phyloP scores from a whole-genome alignment of 78 protist species.

The Tieghemostelium lacteum region DNA sequence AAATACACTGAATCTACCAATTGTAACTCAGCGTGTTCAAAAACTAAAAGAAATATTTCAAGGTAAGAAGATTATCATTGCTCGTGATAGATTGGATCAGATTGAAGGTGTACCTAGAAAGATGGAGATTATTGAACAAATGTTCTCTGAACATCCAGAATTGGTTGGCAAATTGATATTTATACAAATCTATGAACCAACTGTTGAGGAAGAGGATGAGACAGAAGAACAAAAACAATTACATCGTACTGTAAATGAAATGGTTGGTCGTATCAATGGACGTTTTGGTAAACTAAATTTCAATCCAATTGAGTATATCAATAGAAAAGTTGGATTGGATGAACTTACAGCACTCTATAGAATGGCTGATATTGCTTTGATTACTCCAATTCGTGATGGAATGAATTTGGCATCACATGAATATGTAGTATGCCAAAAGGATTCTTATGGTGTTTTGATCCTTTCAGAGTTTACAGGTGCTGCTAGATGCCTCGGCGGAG shows the following conservation, averaged over 20 bases:
- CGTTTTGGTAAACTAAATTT: constrained; percentile 84
- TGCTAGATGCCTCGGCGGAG: constrained; percentile 76
- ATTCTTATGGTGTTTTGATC: constrained; percentile 75
- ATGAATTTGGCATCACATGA: constrained; percentile 81
- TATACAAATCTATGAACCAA: constrained; percentile 82
- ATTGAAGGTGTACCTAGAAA: constrained; percentile 92
- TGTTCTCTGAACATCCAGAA: constrained; percentile 67
- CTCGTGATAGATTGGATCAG: constrained; percentile 90
- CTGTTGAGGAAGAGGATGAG: constrained; percentile 76
- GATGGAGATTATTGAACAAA: constrained; percentile 81
- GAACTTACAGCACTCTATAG: constrained; percentile 86
- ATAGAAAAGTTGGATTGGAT: constrained; percentile 72
- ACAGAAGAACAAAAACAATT: constrained; percentile 76
- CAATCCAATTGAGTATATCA: constrained; percentile 88
- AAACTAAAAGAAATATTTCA: constrained; percentile 21
- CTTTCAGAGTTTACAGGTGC: constrained; percentile 86
- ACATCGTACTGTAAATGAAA: constrained; percentile 56
- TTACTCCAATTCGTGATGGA: constrained; percentile 94
- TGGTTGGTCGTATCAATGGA: constrained; percentile 88
- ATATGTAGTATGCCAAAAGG: constrained; percentile 80
- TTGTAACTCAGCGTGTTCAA: background rate
- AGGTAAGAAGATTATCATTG: constrained; percentile 79
- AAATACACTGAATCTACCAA: background rate
- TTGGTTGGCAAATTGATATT: constrained; percentile 54
- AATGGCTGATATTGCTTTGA: constrained; percentile 83